phyloP scores from a whole-genome alignment of 1,284 basidiomycete species.

The Sporisorium reilianum region DNA sequence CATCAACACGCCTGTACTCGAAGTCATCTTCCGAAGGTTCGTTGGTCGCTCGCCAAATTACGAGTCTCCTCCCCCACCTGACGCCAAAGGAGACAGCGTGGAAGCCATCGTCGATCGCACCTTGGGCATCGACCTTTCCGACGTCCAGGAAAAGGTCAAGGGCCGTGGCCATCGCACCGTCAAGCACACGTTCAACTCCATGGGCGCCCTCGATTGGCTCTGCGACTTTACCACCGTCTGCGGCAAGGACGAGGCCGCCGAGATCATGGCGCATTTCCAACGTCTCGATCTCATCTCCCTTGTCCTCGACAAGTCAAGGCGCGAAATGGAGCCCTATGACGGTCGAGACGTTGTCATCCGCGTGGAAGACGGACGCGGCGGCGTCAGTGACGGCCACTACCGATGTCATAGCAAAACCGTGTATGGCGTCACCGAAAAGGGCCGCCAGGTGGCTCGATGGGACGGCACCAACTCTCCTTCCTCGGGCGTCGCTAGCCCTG shows the following conservation, averaged over 20 bases:
- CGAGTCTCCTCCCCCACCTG: conserved; percentile 4
- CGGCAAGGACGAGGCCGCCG: conserved; percentile 94
- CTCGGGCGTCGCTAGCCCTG: conserved; percentile 20
- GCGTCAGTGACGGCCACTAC: conserved; percentile 76
- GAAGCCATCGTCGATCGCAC: conserved; percentile 70
- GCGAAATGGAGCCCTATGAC: conserved; percentile 56
- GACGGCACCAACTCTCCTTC: conserved; percentile 25
- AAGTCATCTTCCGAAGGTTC: conserved; percentile 94
- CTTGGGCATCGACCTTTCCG: conserved; percentile 72
- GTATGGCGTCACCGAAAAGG: conserved; percentile 93
- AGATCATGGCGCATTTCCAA: conserved; percentile 97
- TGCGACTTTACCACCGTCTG: conserved; percentile 97
- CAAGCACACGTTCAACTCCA: conserved; percentile 87
- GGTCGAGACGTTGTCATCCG: conserved; percentile 54
- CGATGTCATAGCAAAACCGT: conserved; percentile 92
- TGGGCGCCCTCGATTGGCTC: conserved; percentile 92
- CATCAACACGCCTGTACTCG: conserved; percentile 90
- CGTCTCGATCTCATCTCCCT: conserved; percentile 89
- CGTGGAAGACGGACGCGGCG: conserved; percentile 57
- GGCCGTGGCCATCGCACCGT: conserved; percentile 81
- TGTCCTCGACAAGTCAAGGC: conserved; percentile 73
- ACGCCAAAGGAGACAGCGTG: conserved; percentile 8
- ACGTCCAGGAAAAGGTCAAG: conserved; percentile 76
- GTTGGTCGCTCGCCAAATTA: conserved; percentile 76
- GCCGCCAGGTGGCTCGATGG: conserved; percentile 84